Percentiles rank a stretch among this genome's conserved stretches.
phyloP scores from a whole-genome alignment of 1,139 yeast genomes.

The Pichia sp. region DNA sequence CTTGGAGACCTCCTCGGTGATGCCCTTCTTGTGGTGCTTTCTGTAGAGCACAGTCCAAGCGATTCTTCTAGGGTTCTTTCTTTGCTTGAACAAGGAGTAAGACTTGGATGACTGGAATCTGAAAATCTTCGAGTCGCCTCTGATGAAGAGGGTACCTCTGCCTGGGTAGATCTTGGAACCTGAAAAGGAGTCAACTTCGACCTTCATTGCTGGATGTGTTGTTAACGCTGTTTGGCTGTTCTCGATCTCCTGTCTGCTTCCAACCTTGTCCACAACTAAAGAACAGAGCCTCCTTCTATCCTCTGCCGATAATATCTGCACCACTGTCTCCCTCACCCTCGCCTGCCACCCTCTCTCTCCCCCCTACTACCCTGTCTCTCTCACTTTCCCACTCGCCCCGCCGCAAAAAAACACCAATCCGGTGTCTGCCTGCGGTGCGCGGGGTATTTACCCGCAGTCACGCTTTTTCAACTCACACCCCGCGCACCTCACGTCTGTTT shows the following conservation, averaged over 20 bases:
- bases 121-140: constrained; percentile 99
- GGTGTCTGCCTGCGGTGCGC: not conserved
- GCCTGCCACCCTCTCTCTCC: not conserved
- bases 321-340: not conserved
- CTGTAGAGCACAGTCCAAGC: constrained; percentile 99
- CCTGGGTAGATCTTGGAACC: constrained; percentile 99
- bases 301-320: not conserved
- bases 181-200: constrained; percentile 99
- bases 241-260: not conserved
- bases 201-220: constrained; percentile 64
- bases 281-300: not conserved
- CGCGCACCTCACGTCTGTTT: not conserved
- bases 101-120: constrained; percentile 98
- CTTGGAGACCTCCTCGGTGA: constrained; percentile 96
- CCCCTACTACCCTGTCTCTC: not conserved
- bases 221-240: constrained; percentile 9
- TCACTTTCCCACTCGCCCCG: not conserved
- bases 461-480: not conserved
- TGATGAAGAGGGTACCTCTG: constrained; percentile 98
- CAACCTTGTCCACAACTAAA: not conserved
- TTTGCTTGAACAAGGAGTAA: constrained; percentile 97
- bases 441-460: not conserved
- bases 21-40: constrained; percentile 99
- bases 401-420: not conserved
- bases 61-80: constrained; percentile 99